Percentiles rank a stretch among this genome's conserved stretches.
Conservation (phyloP, 768 basidiomycete genomes). For the Auriscalpium vulgare region DNA sequence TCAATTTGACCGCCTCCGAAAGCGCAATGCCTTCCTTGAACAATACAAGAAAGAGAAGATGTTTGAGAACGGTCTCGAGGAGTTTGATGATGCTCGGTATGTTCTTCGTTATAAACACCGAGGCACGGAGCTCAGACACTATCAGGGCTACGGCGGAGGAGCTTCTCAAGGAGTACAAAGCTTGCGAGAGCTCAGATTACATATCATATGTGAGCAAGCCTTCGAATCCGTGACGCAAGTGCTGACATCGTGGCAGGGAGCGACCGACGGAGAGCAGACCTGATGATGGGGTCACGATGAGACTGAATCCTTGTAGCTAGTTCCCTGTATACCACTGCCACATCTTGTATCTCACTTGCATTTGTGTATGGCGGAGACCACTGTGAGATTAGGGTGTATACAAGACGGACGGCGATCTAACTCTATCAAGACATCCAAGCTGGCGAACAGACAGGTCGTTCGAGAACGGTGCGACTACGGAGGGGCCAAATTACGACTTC, state of each 20-base stretch:
- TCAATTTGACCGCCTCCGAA: constrained; percentile 83
- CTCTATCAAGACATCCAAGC: constrained; percentile 15
- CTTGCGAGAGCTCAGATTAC: constrained; percentile 93
- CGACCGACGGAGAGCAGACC: constrained; percentile 9
- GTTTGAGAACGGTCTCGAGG: constrained; percentile 88
- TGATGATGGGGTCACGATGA: background rate
- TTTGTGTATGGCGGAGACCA: constrained; percentile 4
- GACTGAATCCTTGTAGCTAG: background rate
- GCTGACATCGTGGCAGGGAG: constrained; percentile 4
- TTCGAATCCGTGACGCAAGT: background rate
- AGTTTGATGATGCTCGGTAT: constrained; percentile 96
- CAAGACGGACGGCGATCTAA: constrained; percentile 6
- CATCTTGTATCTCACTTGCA: constrained; percentile 8
- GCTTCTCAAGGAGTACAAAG: constrained; percentile 88
- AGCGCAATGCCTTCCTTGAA: constrained; percentile 90
- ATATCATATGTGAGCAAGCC: constrained; percentile 63
- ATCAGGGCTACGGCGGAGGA: constrained; percentile 81
- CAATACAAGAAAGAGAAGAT: constrained; percentile 97
- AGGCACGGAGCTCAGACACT: background rate
- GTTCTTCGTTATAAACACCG: constrained; percentile 12
- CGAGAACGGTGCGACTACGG: constrained; percentile 22
- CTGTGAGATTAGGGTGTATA: background rate
- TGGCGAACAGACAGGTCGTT: constrained; percentile 19
- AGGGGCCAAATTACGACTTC: constrained; percentile 50
- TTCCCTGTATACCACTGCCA: constrained; percentile 1